These are phyloP conservation scores for Blepharisma undulans DNA, from an alignment of 169 alveolate genomes.

Conservation along the genomic window DNA sequence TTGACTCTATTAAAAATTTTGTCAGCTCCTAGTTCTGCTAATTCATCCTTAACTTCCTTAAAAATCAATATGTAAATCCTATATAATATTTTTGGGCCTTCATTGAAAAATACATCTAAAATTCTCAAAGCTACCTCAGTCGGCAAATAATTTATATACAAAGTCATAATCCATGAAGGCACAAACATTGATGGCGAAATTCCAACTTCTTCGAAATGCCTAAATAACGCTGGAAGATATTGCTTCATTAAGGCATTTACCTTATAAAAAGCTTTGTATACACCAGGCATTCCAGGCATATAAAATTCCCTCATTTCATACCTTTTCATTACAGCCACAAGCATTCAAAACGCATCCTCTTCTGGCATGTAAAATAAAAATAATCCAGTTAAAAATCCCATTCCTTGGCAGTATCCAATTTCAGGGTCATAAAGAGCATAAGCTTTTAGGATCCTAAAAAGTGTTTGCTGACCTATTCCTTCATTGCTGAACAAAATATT, in stretches of 20 bases:
- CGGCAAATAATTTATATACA: conserved; percentile 52
- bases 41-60: conserved; percentile 54
- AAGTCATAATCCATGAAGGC: conserved; percentile 72
- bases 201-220: conserved; percentile 39
- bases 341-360: conserved; percentile 78
- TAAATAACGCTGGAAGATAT: conserved; percentile 57
- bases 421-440: conserved; percentile 69
- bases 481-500: conserved; percentile 39
- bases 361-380: conserved; percentile 81
- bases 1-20: neutral
- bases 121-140: conserved; percentile 62
- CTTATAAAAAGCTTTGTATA: conserved; percentile 64
- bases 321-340: conserved; percentile 59
- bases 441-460: conserved; percentile 75
- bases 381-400: conserved; percentile 83
- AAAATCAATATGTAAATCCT: conserved; percentile 71
- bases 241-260: conserved; percentile 55
- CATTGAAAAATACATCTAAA: conserved; percentile 68
- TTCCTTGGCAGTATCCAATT: conserved; percentile 85
- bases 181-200: conserved; percentile 68
- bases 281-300: conserved; percentile 67
- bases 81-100: conserved; percentile 65
- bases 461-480: conserved; percentile 69
- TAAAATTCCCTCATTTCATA: conserved; percentile 56
- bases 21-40: neutral